phyloP scores from a whole-genome alignment of 163 green algal genomes.

The Volvox carteri region DNA sequence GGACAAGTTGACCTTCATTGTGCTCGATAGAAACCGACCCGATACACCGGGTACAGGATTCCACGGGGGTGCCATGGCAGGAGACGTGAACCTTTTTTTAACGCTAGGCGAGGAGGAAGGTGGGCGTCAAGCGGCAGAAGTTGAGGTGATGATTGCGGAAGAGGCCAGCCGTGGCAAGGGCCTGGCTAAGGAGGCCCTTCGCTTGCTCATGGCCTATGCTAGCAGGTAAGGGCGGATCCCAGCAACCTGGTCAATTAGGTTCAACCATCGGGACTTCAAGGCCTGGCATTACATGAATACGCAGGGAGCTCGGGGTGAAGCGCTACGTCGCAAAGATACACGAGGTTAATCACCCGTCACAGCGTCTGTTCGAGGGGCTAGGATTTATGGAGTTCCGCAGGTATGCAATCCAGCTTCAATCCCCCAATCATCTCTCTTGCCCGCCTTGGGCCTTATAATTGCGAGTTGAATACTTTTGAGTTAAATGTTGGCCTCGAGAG shows the following conservation, averaged over 20 bases:
- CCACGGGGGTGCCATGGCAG: conserved; percentile 73
- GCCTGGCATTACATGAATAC: neutral
- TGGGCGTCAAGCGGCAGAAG: conserved; percentile 73
- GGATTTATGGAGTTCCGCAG: conserved; percentile 34
- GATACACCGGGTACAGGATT: conserved; percentile 63
- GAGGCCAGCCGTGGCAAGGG: conserved; percentile 71
- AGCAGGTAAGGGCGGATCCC: conserved; percentile 25
- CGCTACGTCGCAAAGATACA: conserved; percentile 45
- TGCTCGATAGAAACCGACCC: conserved; percentile 71
- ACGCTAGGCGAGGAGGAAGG: conserved; percentile 78
- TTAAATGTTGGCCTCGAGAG: too few species aligned
- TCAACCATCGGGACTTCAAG: too few species aligned
- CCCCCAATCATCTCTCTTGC: too few species aligned
- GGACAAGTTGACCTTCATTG: conserved; percentile 90
- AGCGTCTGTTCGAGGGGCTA: conserved; percentile 42
- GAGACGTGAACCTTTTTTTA: conserved; percentile 90
- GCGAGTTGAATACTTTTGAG: too few species aligned
- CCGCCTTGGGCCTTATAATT: neutral
- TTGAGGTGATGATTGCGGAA: conserved; percentile 87
- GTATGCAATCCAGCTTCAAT: too few species aligned
- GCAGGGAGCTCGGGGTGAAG: conserved; percentile 42
- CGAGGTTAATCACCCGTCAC: conserved; percentile 43
- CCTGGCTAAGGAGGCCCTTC: conserved; percentile 79
- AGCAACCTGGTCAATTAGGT: too few species aligned
- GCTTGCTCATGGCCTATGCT: conserved; percentile 87